Evolutionary conservation across 2,329 filamentous ascomycete genomes (phyloP).

Genomic region (Nectriaceae sp.): DNA sequence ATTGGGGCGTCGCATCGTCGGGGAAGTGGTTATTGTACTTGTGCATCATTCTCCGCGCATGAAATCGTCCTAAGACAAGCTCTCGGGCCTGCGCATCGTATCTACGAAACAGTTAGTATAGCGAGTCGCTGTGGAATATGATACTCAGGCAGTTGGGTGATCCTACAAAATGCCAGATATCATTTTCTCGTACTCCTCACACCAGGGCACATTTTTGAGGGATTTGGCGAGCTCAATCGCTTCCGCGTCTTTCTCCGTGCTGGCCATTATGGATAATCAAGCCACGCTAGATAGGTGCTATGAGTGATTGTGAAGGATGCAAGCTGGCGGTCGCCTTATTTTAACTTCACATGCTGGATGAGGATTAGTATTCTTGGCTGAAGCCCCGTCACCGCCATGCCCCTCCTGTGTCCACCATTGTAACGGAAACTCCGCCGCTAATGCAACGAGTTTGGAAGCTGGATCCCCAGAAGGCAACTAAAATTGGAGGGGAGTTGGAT

Average conservation of each 20-base stretch:
- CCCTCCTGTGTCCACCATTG: neutral
- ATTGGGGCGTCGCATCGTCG: slow-evolving; percentile 43
- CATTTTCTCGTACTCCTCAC: slow-evolving; percentile 64
- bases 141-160: neutral
- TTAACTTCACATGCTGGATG: neutral
- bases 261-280: slow-evolving; percentile 26
- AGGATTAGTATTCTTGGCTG: neutral
- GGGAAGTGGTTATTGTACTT: slow-evolving; percentile 61
- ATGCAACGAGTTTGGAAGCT: no score
- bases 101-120: slow-evolving; percentile 29
- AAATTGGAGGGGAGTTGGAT: no score
- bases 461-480: no score
- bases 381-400: neutral
- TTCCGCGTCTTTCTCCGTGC: slow-evolving; percentile 39
- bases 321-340: neutral
- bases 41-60: slow-evolving; percentile 55
- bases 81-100: slow-evolving; percentile 53
- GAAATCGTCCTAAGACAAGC: slow-evolving; percentile 52
- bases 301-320: neutral
- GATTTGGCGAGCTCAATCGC: slow-evolving; percentile 48
- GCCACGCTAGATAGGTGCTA: no score
- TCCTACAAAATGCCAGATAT: slow-evolving; percentile 61
- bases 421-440: neutral
- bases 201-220: slow-evolving; percentile 53
- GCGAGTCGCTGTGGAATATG: neutral